Evolutionary conservation across 345 rosid species (phyloP).

Genomic region (Aquilaria yunnanensis): DNA sequence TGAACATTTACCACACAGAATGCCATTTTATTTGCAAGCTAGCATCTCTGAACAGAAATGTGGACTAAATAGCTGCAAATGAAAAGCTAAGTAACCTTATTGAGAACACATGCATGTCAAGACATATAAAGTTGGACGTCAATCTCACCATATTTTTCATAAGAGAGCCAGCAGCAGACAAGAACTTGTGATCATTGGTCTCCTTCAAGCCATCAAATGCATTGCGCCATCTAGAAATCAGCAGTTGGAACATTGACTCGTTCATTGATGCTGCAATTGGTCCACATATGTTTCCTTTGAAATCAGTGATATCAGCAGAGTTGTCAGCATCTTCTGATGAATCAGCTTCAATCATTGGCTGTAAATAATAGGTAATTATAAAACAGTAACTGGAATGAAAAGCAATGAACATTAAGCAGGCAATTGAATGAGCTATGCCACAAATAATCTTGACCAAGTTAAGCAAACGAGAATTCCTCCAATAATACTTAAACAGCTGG

Average conservation of each 20-base stretch:
- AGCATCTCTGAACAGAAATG: no score
- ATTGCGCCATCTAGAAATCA: slow-evolving; percentile 75
- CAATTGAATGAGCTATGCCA: no score
- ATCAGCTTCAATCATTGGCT: slow-evolving; percentile 39
- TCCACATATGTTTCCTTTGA: slow-evolving; percentile 76
- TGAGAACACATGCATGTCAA: background rate
- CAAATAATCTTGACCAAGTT: no score
- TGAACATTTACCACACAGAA: no score
- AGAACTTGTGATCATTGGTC: slow-evolving; percentile 68
- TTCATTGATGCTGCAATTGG: slow-evolving; percentile 90
- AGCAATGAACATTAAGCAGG: background rate
- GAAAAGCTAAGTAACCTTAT: slow-evolving; percentile 4
- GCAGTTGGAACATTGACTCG: slow-evolving; percentile 80
- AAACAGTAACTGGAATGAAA: background rate
- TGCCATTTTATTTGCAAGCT: no score
- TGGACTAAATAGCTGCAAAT: no score
- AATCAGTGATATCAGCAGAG: slow-evolving; percentile 35
- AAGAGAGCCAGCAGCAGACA: slow-evolving; percentile 76
- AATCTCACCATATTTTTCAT: slow-evolving; percentile 70
- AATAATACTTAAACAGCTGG: no score
- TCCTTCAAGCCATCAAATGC: slow-evolving; percentile 85
- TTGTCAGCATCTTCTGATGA: slow-evolving; percentile 26
- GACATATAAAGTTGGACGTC: slow-evolving; percentile 5
- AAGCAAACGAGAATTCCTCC: no score
- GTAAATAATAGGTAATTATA: slow-evolving; percentile 13